phyloP scores from a whole-genome alignment of 225 moss, liverwort and hornwort genomes.

The Straminergon stramineum region DNA sequence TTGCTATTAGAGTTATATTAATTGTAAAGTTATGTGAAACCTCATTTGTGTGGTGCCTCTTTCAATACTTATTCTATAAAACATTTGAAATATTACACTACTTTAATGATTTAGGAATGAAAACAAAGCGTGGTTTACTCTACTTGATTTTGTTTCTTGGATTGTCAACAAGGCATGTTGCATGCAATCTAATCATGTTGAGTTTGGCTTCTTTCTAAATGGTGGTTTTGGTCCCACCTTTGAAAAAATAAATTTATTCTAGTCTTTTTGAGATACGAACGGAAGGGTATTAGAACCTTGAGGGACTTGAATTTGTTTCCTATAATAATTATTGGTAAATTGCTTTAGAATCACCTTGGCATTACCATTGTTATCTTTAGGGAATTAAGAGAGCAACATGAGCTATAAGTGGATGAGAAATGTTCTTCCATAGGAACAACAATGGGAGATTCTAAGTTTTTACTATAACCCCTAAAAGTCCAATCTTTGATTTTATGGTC shows the following conservation, averaged over 20 bases:
- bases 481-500: too few relatives aligned
- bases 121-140: background rate
- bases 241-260: background rate
- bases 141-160: background rate
- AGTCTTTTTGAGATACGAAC: background rate
- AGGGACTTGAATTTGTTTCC: background rate
- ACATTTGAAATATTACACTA: background rate
- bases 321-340: background rate
- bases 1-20: too few relatives aligned
- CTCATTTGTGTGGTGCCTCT: too few relatives aligned
- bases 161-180: background rate
- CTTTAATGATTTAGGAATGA: background rate
- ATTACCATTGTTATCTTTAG: too few relatives aligned
- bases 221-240: background rate
- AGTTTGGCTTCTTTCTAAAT: background rate
- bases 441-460: too few relatives aligned
- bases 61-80: too few relatives aligned
- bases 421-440: too few relatives aligned
- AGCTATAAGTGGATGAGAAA: too few relatives aligned
- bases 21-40: background rate
- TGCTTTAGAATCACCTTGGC: too few relatives aligned
- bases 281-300: background rate
- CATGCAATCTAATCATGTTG: background rate
- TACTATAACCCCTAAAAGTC: too few relatives aligned
- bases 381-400: too few relatives aligned